These are phyloP conservation scores for Phialocephala subalpina DNA, from an alignment of 2,329 filamentous ascomycete species.

Conservation along the genomic window DNA sequence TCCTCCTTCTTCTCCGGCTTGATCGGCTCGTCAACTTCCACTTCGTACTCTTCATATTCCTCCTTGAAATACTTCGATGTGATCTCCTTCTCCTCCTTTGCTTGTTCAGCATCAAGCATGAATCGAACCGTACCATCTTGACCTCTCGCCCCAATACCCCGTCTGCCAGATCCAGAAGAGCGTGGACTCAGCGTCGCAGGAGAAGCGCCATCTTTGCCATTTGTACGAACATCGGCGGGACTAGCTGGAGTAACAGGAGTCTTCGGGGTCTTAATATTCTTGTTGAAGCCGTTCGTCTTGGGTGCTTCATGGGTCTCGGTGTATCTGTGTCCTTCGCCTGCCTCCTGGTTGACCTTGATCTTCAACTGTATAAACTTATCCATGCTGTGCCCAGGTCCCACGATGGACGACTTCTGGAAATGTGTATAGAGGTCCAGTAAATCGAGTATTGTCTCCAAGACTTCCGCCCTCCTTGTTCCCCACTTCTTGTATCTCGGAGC, in stretches of 20 bases:
- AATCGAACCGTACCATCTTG: conserved; percentile 85
- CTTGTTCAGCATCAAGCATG: conserved; percentile 83
- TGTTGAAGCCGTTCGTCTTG: conserved; percentile 43
- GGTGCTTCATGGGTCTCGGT: conserved; percentile 60
- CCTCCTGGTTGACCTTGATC: conserved; percentile 85
- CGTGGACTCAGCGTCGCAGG: conserved; percentile 43
- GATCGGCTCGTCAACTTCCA: conserved; percentile 74
- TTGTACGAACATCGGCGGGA: conserved; percentile 42
- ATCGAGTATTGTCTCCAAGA: conserved; percentile 85
- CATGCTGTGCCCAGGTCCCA: conserved; percentile 76
- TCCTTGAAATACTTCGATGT: conserved; percentile 75
- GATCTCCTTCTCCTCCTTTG: conserved; percentile 72
- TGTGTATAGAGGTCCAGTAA: conserved; percentile 93
- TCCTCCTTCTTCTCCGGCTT: conserved; percentile 32
- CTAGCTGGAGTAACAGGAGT: conserved; percentile 45
- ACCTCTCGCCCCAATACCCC: conserved; percentile 41
- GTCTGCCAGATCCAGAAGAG: conserved; percentile 40
- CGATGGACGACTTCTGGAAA: conserved; percentile 75
- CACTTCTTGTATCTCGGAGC: conserved; percentile 58
- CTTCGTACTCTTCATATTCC: conserved; percentile 79
- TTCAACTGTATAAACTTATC: conserved; percentile 86
- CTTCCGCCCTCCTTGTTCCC: conserved; percentile 55
- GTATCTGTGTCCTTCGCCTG: conserved; percentile 70
- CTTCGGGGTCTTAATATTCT: conserved; percentile 46
- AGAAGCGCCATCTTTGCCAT: conserved; percentile 40